Base-by-base conservation (phyloP, 805 yeast species). In the Ogataea salicorniae region DNA sequence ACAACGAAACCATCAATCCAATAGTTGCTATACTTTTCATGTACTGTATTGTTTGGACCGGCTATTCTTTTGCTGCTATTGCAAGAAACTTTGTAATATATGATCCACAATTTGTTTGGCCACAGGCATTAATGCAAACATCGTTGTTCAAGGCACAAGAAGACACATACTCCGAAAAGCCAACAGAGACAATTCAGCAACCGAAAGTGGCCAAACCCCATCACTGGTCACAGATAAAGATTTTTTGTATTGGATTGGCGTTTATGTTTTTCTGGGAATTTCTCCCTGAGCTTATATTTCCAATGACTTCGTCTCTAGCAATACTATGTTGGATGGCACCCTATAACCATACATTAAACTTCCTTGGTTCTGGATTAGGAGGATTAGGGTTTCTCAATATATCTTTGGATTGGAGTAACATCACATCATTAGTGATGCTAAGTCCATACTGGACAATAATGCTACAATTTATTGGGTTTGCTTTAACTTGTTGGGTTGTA, bases 351-450 rank as follows among this genome's bases (percentile, higher is more conserved):
- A 61, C 61, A 0, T 51, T 70, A 13, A 75, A 74, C 46, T 76
- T 76, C 49, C 53, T 75, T 9, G 80, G 80, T 5, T 71, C 77
- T n/a, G 80, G 80, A 0, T 54, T 76, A 43, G 80, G 80, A 2
- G 80, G 80, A 1, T 68, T 75, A 68, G 80, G 80, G 6, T 58
- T 76, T 34, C 56, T 76, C 46, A 76, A 76, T 50, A 59, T 76
- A 22, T 64, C 79, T 1, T 61, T 76, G 33, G 80, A 76, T 50
- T 76, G 81, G 80, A 73, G 79, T 46, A 76, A 76, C 52, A 74
- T 76, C 44, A 73, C 80, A 1, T 74, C 79, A 0, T 57, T 64
- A 6, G 76, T 76, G 39, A 71, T 76, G 79, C 54, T 76, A 14
- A 53, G 68, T 42, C 81, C 81, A 0, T 76, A 75, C 56, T 75